Evolutionary conservation across 2,329 filamentous ascomycete genomes (phyloP).

Genomic region (Neurospora sp.): DNA sequence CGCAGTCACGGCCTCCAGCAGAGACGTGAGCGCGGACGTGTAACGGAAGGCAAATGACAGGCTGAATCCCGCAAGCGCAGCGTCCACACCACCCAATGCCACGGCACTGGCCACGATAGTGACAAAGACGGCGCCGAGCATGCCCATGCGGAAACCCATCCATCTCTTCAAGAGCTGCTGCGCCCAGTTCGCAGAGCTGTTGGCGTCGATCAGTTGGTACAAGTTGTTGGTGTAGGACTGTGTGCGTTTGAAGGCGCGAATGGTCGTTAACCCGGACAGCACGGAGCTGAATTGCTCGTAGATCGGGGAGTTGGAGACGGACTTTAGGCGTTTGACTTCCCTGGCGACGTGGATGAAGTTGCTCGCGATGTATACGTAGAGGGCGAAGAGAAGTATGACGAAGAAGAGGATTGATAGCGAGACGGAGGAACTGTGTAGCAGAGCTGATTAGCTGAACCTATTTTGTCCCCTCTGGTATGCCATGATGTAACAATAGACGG

Average conservation of each 20-base stretch:
- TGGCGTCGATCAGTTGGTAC: slow-evolving; percentile 24
- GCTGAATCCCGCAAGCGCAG: slow-evolving; percentile 31
- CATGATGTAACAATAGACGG: background rate
- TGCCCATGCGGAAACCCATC: slow-evolving; percentile 30
- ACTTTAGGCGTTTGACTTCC: slow-evolving; percentile 32
- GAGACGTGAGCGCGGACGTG: slow-evolving; percentile 23
- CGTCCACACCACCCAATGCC: slow-evolving; percentile 25
- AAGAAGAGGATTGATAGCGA: slow-evolving; percentile 27
- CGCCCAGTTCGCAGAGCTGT: slow-evolving; percentile 24
- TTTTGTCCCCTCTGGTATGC: background rate
- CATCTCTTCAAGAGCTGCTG: slow-evolving; percentile 23
- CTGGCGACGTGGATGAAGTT: slow-evolving; percentile 29
- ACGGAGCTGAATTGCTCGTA: slow-evolving; percentile 33
- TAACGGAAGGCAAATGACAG: slow-evolving; percentile 30
- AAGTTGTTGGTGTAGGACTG: slow-evolving; percentile 27
- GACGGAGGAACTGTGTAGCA: slow-evolving; percentile 20
- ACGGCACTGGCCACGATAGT: slow-evolving; percentile 27
- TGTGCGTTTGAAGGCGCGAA: slow-evolving; percentile 29
- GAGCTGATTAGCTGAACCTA: background rate
- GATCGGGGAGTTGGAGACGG: slow-evolving; percentile 30
- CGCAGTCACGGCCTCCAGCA: slow-evolving; percentile 26
- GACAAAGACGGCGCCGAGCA: slow-evolving; percentile 30
- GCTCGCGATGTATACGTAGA: slow-evolving; percentile 25
- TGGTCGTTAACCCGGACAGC: slow-evolving; percentile 30
- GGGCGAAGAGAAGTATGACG: slow-evolving; percentile 23